Evolutionary conservation across 1,284 basidiomycete species (phyloP), one percentile per base, ranked within the genome.

Genomic region (Pterulicium gracile): DNA sequence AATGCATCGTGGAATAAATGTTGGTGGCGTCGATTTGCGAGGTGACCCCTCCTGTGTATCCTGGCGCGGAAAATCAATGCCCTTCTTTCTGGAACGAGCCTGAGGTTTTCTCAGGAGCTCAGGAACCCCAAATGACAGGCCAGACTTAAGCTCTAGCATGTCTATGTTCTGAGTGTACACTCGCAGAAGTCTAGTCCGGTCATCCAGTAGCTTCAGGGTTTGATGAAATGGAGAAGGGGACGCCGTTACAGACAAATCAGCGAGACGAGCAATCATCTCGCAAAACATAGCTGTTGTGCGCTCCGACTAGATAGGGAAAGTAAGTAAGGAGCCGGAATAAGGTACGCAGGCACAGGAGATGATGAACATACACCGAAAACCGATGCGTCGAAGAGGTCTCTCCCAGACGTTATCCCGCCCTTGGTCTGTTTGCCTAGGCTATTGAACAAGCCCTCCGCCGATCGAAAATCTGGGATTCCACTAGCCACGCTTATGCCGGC

Each of bases 111-210:
- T 63, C 19, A 76, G 72, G 49, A 75, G 74, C 43, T 73, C 73
- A 12, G 84, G 83, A 13, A 89, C 69, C 20, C 86, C 86, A 53
- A 86, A 88, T 1, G 78, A 77, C 4, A 96, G 72, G 3, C 92
- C 92, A 12, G 79, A 85, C 58, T 91, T 90, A 50, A 72, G 71
- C 59, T 96, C 92, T 44, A 97, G 78, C 13, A 82, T 84, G 59
- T 97, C 92, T 51, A 96, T 94, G 63, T 95, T 94, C 67, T 97
- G 93, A 0, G 93, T 95, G 63, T 96, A 97, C 3, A 93, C 88
- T 21, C 93, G 76, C 39, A 93, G 72, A 1, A 97, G 75, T 42
- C 79, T 75, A 1, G 88, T 85, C 42, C 83, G 72, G 47, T 80
- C 69, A 56, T 96, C 89, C 18, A 96, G 75, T 12, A 71, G 58